Base-by-base conservation (phyloP, 2,329 filamentous ascomycete genomes). In the Colletotrichum sp. region DNA sequence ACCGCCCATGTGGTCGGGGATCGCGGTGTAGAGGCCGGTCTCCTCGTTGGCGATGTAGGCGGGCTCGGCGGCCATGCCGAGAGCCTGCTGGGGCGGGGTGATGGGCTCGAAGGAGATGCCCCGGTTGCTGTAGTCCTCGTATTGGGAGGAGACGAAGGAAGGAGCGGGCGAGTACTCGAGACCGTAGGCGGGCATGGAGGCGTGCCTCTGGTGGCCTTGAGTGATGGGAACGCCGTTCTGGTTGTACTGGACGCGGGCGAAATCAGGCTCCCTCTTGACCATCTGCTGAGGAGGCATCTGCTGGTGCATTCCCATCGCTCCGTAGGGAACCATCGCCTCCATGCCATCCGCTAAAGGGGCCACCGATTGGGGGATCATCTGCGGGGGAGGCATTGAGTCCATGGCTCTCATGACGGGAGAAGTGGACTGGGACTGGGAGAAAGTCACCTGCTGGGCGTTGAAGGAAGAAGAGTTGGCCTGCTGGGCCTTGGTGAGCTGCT, bases 41-140 rank as follows among this genome's bases (percentile, higher is more conserved):
- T 99, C 97, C 87, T 99, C 97, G 83, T 98, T 98, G 77, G 96
- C 95, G 84, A 99, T 98, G 87, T 99, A 99, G 12, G 97, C 95
- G 12, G 97, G 96, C 88, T 99, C 97, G 55, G 94, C 91, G 76
- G 94, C 92, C 79, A 98, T 93, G 77, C 92, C 93, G 75, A 97
- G 87, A 16, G 94, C 92, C 85, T 98, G 95, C 84, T 99, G 97
- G 18, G 97, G 97, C 74, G 97, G 97, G 0, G 97, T 99, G 80
- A 99, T 93, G 68, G 97, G 97, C 89, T 99, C 97, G 83, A 96
- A 99, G 4, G 96, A 99, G 81, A 99, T 93, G 67, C 96, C 97
- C 74, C 97, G 94, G 83, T 96, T 96, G 91, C 95, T 98, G 89
- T 98, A 99, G 84, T 99, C 96, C 83, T 99, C 97, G 81, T 96